Base-by-base conservation (phyloP, 805 yeast genomes). In the Schwanniomyces pseudopolymorphus region DNA sequence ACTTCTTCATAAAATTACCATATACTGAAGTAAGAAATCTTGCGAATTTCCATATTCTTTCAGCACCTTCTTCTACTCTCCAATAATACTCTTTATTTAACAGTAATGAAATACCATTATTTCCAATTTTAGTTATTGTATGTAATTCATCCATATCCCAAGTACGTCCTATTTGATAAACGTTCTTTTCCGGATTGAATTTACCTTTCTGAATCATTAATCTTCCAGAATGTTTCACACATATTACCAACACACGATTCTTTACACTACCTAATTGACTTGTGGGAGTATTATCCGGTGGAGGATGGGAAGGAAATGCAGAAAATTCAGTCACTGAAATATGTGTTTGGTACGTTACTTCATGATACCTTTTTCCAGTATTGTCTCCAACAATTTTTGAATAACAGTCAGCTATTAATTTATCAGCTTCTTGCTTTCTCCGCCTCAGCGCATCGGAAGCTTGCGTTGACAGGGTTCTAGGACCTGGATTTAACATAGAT, bases 131-230 rank as follows among this genome's bases (percentile, higher is more conserved):
- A 26, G 83, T 81, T 2, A 91, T 63, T 37, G 66, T 63, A 3
- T 73, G 63, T 52, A 92, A 69, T 55, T 88, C 95, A 49, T 80
- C 87, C 56, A 92, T 69, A 51, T 81, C 83, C 98, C 98, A 91
- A 2, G 96, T 86, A 58, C 97, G 79, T 26, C 98, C 98, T 43
- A 91, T 88, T 66, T 91, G 97, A 56, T 87, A 81, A 1, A 83
- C 64, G 0, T 87, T 84, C 54, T 87, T 87, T 31, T 56, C 60
- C 8, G 79, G 71, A 55, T 86, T 85, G 61, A 81, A 89, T 57
- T 95, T 83, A 2, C 95, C 96, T 65, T 92, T 91, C 61, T 90
- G 96, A 10, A 91, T 56, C 47, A 83, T 75, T 26, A 87, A 84
- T 21, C 85, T 68, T 0, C 92, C 92, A 5, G 84, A 75, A 40